Conservation (phyloP, 805 yeast genomes). For the Wickerhamomyces queroliae region DNA sequence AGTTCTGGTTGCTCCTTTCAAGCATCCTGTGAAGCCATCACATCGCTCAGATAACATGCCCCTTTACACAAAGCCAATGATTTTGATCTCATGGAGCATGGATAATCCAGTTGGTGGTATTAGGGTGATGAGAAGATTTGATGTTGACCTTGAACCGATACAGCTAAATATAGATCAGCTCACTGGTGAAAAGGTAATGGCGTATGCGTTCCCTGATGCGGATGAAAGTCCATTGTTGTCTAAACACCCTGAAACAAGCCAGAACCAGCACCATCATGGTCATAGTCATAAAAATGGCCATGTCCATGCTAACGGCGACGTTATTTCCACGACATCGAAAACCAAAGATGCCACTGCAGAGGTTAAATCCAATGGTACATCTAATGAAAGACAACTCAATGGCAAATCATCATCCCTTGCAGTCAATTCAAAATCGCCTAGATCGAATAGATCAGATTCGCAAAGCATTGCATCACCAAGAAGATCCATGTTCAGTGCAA, state of each 20-base stretch:
- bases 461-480: neutral
- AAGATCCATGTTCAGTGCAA: constrained; percentile 6
- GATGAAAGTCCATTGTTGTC: constrained; percentile 3
- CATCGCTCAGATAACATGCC: constrained; percentile 3
- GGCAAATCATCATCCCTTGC: neutral
- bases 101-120: constrained; percentile 88
- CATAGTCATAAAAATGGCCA: constrained; percentile 7
- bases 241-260: neutral
- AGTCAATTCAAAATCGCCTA: too few relatives aligned
- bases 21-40: constrained; percentile 8
- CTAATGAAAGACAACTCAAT: neutral
- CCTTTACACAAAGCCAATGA: constrained; percentile 22
- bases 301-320: too few relatives aligned
- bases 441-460: neutral
- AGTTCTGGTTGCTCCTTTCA: constrained; percentile 57
- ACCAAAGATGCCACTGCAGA: neutral
- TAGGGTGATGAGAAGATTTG: constrained; percentile 63
- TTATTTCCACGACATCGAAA: too few relatives aligned
- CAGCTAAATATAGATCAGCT: constrained; percentile 67
- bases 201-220: constrained; percentile 66
- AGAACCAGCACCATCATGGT: too few relatives aligned
- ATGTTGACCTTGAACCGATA: constrained; percentile 57
- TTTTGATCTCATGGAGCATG: constrained; percentile 67
- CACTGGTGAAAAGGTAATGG: constrained; percentile 56
- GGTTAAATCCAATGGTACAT: neutral